Evolutionary conservation across 1,139 yeast species (phyloP).

Genomic region (Hansenula sp.): DNA sequence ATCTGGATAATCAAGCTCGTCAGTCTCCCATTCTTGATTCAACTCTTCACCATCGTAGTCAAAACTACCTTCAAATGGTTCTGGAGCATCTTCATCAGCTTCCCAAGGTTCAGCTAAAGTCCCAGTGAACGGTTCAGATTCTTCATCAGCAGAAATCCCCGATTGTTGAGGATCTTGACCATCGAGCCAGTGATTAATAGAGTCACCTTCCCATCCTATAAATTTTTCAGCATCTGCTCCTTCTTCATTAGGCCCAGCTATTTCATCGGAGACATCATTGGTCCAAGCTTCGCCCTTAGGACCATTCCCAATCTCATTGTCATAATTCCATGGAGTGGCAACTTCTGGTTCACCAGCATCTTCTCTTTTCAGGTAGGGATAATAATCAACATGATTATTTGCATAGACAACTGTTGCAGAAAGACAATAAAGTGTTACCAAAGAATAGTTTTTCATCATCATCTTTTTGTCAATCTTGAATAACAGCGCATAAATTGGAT

Average conservation of each 20-base stretch:
- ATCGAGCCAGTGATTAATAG: background rate
- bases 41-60: slow-evolving; percentile 5
- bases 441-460: no score
- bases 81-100: slow-evolving; percentile 2
- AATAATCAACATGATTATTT: background rate
- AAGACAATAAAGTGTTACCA: background rate
- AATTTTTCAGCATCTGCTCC: background rate
- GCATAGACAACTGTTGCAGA: background rate
- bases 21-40: background rate
- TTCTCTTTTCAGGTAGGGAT: background rate
- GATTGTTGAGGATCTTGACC: background rate
- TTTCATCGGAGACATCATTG: background rate
- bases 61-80: background rate
- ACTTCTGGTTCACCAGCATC: background rate
- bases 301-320: background rate
- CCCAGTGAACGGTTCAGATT: background rate
- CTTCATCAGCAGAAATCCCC: background rate
- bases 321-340: background rate
- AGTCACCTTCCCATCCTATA: slow-evolving; percentile 1
- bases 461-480: no score
- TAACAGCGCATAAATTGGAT: no score
- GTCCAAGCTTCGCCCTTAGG: background rate
- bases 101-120: background rate
- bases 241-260: no score
- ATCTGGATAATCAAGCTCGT: background rate